These are phyloP conservation scores for Colletotrichum spaethianum DNA, from an alignment of 2,329 filamentous ascomycete species.

Conservation along the genomic window DNA sequence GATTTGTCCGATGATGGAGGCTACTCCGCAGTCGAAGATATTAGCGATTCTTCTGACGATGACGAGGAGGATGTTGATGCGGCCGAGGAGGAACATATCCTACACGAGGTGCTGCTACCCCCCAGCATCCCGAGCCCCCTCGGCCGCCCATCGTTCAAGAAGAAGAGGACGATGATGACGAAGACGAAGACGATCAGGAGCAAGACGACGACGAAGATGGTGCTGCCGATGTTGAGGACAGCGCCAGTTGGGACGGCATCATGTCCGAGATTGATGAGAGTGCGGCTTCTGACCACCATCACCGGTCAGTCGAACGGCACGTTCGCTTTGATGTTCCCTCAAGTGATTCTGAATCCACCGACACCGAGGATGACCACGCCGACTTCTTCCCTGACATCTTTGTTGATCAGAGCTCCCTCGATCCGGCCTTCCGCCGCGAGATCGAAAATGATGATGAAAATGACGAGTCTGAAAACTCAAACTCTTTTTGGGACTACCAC, in stretches of 20 bases:
- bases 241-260: conserved; percentile 70
- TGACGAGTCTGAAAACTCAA: conserved; percentile 69
- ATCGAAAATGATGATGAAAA: conserved; percentile 76
- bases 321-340: conserved; percentile 81
- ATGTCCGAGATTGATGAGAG: conserved; percentile 62
- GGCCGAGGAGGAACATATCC: conserved; percentile 83
- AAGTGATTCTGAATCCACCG: conserved; percentile 77
- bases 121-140: conserved; percentile 58
- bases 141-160: conserved; percentile 59
- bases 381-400: conserved; percentile 85
- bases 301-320: conserved; percentile 66
- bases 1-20: conserved; percentile 77
- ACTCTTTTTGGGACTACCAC: conserved; percentile 75
- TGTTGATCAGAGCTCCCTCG: conserved; percentile 80
- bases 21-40: conserved; percentile 83
- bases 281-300: conserved; percentile 58
- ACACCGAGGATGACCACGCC: conserved; percentile 72
- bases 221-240: conserved; percentile 57
- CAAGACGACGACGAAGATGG: conserved; percentile 57
- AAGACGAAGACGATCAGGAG: conserved; percentile 54
- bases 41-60: conserved; percentile 82
- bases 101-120: conserved; percentile 56
- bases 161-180: conserved; percentile 50
- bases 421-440: conserved; percentile 79
- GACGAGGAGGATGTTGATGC: conserved; percentile 84